Percentiles rank a stretch among this genome's conserved stretches.
phyloP scores from a whole-genome alignment of 805 yeast genomes.

The Yamadazyma insecticola region DNA sequence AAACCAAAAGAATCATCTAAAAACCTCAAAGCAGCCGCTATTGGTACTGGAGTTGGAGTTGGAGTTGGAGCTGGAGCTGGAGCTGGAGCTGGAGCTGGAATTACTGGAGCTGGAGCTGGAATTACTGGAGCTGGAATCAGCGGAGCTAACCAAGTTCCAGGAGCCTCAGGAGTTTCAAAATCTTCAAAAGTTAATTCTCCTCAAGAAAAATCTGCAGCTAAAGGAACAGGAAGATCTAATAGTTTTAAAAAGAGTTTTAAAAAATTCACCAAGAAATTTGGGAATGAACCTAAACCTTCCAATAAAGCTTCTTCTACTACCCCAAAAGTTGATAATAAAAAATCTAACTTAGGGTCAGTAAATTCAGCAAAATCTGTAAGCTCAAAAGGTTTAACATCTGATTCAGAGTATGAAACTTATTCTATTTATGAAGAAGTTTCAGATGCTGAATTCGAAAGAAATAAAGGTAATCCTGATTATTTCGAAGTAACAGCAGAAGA shows the following conservation, averaged over 20 bases:
- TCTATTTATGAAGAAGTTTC: constrained; percentile 45
- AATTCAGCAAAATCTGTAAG: background rate
- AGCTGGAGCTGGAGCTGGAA: constrained; percentile 12
- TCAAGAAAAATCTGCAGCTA: constrained; percentile 1
- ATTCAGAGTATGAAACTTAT: constrained; percentile 17
- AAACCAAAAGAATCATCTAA: constrained; percentile 5
- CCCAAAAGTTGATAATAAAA: constrained; percentile 4
- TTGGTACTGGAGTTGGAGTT: constrained; percentile 2
- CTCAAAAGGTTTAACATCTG: constrained; percentile 1
- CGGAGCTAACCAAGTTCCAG: background rate
- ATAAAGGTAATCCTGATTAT: constrained; percentile 48
- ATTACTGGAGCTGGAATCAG: constrained; percentile 12
- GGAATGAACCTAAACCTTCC: constrained; percentile 1
- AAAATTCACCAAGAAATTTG: constrained; percentile 5
- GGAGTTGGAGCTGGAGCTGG: constrained; percentile 10
- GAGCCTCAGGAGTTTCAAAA: background rate
- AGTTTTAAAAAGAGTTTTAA: constrained; percentile 10
- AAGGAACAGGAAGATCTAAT: constrained; percentile 6
- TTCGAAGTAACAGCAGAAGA: constrained; percentile 31
- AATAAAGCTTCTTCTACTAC: background rate
- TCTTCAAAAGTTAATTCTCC: no score
- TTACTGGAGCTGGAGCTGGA: constrained; percentile 11
- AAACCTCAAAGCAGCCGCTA: constrained; percentile 1
- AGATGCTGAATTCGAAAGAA: constrained; percentile 40
- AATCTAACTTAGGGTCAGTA: no score